Conservation (phyloP, 2,329 filamentous ascomycete genomes). For the Trichophyton schoenleinii region DNA sequence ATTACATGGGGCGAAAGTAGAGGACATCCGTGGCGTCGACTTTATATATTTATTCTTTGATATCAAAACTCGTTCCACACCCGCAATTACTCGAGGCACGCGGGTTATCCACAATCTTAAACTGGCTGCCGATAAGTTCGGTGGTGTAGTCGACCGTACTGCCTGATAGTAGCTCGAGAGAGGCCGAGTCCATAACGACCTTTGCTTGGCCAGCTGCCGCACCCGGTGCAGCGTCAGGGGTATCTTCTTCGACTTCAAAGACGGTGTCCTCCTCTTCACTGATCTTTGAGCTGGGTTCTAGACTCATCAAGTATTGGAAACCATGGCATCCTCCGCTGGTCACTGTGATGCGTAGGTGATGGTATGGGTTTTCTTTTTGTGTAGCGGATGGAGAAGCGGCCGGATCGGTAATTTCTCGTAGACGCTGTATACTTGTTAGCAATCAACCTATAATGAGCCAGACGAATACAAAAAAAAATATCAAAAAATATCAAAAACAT, state of each 20-base stretch:
- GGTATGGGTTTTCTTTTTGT: conserved; percentile 51
- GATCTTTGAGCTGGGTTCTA: conserved; percentile 48
- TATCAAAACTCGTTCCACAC: conserved; percentile 95
- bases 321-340: conserved; percentile 93
- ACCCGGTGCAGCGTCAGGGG: conserved; percentile 11
- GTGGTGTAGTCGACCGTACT: conserved; percentile 95
- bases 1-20: neutral
- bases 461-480: conserved; percentile 17
- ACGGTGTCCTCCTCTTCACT: conserved; percentile 71
- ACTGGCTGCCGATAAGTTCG: conserved; percentile 89
- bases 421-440: conserved; percentile 37
- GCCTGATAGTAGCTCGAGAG: conserved; percentile 75
- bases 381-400: conserved; percentile 34
- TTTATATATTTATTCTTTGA: conserved; percentile 27
- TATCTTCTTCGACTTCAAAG: conserved; percentile 52
- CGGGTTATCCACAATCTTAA: conserved; percentile 92
- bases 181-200: conserved; percentile 77
- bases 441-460: conserved; percentile 4
- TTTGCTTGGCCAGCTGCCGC: conserved; percentile 49
- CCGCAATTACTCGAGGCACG: conserved; percentile 87
- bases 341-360: conserved; percentile 82
- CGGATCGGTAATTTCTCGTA: conserved; percentile 56
- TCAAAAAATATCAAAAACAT: conserved; percentile 23
- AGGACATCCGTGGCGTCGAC: neutral
- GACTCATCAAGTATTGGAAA: conserved; percentile 91